These are phyloP conservation scores for Endocalyx cinctus DNA, from an alignment of 2,329 filamentous ascomycete genomes.

Conservation along the genomic window DNA sequence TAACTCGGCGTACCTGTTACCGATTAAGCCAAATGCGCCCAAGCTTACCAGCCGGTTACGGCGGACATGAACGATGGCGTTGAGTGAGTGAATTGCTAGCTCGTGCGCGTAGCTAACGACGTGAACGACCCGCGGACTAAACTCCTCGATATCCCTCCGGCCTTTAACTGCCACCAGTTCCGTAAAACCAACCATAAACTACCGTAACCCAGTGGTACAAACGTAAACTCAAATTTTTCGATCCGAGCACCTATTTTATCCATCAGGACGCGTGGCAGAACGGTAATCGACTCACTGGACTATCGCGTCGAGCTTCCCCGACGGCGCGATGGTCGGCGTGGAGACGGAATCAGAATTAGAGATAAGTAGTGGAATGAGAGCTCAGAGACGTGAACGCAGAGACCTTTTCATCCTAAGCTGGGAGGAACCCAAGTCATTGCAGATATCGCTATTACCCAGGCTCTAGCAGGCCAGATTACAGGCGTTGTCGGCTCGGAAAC, in stretches of 20 bases:
- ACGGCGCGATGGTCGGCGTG: constrained; percentile 3
- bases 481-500: constrained; percentile 4
- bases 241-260: constrained; percentile 3
- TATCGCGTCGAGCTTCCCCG: not conserved
- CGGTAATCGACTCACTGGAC: constrained; percentile 1
- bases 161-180: constrained; percentile 6
- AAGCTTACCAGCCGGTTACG: constrained; percentile 5
- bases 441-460: constrained; percentile 5
- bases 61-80: constrained; percentile 6
- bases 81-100: constrained; percentile 4
- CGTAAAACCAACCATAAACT: constrained; percentile 6
- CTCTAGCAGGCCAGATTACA: constrained; percentile 5
- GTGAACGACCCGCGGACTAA: constrained; percentile 3
- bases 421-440: constrained; percentile 7
- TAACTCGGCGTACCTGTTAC: constrained; percentile 1
- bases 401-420: constrained; percentile 6
- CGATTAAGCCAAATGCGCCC: not conserved
- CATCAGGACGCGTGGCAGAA: constrained; percentile 3
- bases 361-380: not conserved
- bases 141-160: constrained; percentile 5
- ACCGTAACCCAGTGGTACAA: constrained; percentile 6
- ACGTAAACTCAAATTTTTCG: constrained; percentile 6
- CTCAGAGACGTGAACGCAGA: constrained; percentile 4
- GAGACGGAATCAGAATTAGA: constrained; percentile 5
- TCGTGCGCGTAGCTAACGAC: constrained; percentile 4